Evolutionary conservation across 192 early-diverging fungal species (phyloP), one percentile per base, ranked within the genome.

Genomic region (Coemansia sp.): DNA sequence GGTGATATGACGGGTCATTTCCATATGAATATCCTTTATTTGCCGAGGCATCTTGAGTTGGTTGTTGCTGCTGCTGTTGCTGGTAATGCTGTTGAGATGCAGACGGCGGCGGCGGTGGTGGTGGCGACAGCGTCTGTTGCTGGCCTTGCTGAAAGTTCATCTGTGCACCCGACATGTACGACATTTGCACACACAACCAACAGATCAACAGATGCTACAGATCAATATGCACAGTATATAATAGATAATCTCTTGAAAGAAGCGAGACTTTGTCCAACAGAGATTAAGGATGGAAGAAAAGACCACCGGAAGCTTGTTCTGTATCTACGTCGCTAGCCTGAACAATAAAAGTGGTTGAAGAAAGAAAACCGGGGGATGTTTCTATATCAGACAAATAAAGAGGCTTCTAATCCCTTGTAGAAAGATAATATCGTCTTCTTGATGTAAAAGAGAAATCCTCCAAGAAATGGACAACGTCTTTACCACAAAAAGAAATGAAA

Each of bases 141-240:
- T 64, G 62, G 54, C 52, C 51, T n/a, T 56, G 52, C 51, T 58
- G 65, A 41, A 47, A 57, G 36, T 58, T 26, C 6, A 36, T 13
- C 43, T 67, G 65, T 21, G 56, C 15, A 43, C 56, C 65, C 7
- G 65, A 37, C 46, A 55, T 55, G 56, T 67, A 67, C 26, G 65
- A 67, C 41, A 48, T 46, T 10, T 64, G 15, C 26, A 13, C 62
- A 26, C 26, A 26, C 43, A 51, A 21, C 15, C 22, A 22, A 39
- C 39, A 36, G 56, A 58, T 26, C 8, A 58, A 11, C 21, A 16
- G 46, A 48, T 48, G 46, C 6, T 48, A 16, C 6, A 48, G 6
- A 10, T 6, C 6, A 22, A 18, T 22, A 52, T 6, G 6, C 19
- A 52, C 22, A 22, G 8, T 45, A 45, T 45, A 52, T 43, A 65